Conservation (phyloP, 179 eudicot species). For the Carnegiea gigantea region DNA sequence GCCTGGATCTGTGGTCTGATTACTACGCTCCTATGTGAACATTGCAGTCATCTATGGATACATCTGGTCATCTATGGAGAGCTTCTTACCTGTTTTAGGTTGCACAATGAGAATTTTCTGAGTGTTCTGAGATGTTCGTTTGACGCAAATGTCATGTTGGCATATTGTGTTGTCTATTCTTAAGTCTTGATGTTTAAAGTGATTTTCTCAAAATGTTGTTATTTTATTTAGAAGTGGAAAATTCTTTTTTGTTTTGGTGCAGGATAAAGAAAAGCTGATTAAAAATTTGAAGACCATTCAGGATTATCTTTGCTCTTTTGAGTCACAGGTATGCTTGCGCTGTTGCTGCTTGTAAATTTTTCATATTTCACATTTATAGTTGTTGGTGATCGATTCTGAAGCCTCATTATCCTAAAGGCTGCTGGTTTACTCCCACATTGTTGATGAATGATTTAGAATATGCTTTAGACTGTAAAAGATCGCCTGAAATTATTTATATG, state of each 20-base stretch:
- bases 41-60: neutral
- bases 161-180: neutral
- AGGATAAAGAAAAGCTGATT: constrained; percentile 84
- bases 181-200: neutral
- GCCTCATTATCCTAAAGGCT: neutral
- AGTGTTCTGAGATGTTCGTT: neutral
- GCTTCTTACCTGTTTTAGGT: neutral
- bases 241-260: constrained; percentile 22
- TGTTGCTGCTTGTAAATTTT: constrained; percentile 5
- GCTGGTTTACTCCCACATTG: neutral
- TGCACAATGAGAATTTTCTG: neutral
- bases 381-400: neutral
- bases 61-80: neutral
- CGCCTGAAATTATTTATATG: neutral
- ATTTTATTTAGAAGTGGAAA: neutral
- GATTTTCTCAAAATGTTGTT: neutral
- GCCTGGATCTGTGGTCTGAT: neutral
- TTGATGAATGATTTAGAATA: neutral
- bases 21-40: neutral
- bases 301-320: constrained; percentile 90
- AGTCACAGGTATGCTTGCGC: constrained; percentile 67
- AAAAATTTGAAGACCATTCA: constrained; percentile 85
- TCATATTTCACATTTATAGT: neutral
- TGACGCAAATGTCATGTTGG: neutral
- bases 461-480: neutral